phyloP scores from a whole-genome alignment of 2,329 filamentous ascomycete genomes.

The Colletotrichum sidae region DNA sequence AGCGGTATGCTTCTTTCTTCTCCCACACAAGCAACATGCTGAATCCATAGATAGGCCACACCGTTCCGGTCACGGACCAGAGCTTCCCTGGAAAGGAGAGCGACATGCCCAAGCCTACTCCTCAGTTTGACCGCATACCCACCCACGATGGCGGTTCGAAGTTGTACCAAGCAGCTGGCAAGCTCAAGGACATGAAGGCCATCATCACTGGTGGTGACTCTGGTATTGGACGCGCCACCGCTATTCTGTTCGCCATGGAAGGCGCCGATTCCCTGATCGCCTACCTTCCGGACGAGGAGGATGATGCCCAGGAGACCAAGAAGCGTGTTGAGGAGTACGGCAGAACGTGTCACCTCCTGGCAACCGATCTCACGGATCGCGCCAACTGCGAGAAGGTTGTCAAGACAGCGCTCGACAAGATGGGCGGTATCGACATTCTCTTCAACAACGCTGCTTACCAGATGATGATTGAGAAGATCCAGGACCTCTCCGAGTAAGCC shows the following conservation, averaged over 20 bases:
- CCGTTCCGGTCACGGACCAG: constrained; percentile 54
- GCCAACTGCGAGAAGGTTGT: constrained; percentile 78
- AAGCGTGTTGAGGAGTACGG: constrained; percentile 75
- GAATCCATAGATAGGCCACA: constrained; percentile 45
- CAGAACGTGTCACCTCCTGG: constrained; percentile 71
- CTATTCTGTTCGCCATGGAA: constrained; percentile 84
- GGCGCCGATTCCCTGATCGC: constrained; percentile 80
- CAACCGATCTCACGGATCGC: constrained; percentile 72
- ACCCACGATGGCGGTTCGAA: constrained; percentile 75
- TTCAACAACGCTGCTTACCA: constrained; percentile 78
- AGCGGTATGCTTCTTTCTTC: constrained; percentile 18
- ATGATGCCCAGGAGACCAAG: constrained; percentile 81
- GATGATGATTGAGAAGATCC: constrained; percentile 78
- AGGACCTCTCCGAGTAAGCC: constrained; percentile 74
- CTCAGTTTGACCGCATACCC: constrained; percentile 74
- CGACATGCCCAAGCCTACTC: constrained; percentile 65
- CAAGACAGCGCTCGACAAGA: constrained; percentile 71
- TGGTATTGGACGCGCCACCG: constrained; percentile 81
- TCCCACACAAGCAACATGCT: not conserved
- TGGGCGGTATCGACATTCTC: constrained; percentile 79
- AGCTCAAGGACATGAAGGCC: constrained; percentile 79
- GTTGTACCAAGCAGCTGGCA: constrained; percentile 79
- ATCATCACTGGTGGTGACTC: constrained; percentile 86
- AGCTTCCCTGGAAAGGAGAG: constrained; percentile 56
- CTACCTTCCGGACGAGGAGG: constrained; percentile 80